Evolutionary conservation across 352 stramenopile species (phyloP), one percentile per base, ranked within the genome.

Genomic region (Pythium graminicola): DNA sequence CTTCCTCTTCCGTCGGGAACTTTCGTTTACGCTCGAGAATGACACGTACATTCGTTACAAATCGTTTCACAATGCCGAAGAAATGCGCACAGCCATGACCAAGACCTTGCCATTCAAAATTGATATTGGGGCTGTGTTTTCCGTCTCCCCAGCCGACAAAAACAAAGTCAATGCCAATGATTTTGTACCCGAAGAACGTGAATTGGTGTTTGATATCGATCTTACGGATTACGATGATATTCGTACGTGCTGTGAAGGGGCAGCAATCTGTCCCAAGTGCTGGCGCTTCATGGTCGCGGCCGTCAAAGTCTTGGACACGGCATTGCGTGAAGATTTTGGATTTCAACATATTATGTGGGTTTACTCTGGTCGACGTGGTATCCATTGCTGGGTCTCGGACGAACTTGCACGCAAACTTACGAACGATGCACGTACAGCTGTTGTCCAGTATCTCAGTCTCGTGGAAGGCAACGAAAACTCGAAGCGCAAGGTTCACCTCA

Each of bases 171-270:
- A 83, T 35, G 67, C 76, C 14, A 72, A 65, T 14, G 72, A 93
- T 43, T 98, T 99, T 60, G 65, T 81, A 23, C 86, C 96, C 0
- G 79, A 97, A 17, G 84, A 99, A 62, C 84, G 97, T 24, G 97
- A 99, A 69, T 85, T 99, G 14, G 96, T 99, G 26, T 99, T 99
- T 65, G 97, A 99, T 95, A 98, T 99, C 63, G 97, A 99, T 96
- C 72, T 99, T 9, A 99, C 96, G 1, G 97, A 99, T 74, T 99
- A 99, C 85, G 97, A 99, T 69, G 93, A 98, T 62, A 95, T 99
- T 39, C 89, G 97, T 26, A 97, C 93, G 35, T 99, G 96, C 76
- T 98, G 92, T 64, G 72, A 81, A 23, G 89, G 84, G 24, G 92
- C 92, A 4, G 54, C 80, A 53, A 97, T 98, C 29, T 98, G 94